A percentile compares a stretch with the other conserved stretches of the same genome.
phyloP scores from a whole-genome alignment of 1,139 yeast genomes.

The Candida sanyaensis region DNA sequence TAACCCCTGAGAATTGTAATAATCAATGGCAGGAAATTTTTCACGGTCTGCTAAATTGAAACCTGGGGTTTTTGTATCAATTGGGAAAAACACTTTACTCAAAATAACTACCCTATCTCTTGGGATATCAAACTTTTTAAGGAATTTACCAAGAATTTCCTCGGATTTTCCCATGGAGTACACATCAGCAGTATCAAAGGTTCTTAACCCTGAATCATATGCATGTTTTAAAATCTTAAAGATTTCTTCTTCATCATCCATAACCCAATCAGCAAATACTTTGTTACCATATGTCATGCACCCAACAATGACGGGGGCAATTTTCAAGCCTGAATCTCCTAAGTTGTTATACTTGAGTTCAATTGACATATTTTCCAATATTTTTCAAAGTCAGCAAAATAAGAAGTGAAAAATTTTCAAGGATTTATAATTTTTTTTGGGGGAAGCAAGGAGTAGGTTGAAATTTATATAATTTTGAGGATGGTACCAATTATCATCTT shows the following conservation, averaged over 20 bases:
- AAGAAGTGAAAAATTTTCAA: no score
- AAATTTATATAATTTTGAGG: no score
- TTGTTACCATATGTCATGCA: conserved; percentile 59
- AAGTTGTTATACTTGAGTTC: conserved; percentile 19
- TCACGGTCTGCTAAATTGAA: conserved; percentile 22
- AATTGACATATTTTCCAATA: conserved; percentile 5
- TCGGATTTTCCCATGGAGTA: conserved; percentile 29
- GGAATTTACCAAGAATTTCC: conserved; percentile 22
- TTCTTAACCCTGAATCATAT: conserved; percentile 51
- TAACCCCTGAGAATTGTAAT: conserved; percentile 18
- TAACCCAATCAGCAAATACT: conserved; percentile 49
- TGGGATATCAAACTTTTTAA: conserved; percentile 24
- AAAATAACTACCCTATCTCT: conserved; percentile 35
- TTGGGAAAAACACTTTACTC: conserved; percentile 39
- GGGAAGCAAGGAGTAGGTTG: no score
- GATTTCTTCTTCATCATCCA: conserved; percentile 30
- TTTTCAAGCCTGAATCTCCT: conserved; percentile 53
- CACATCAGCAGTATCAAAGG: conserved; percentile 34
- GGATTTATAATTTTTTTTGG: no score
- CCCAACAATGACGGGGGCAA: conserved; percentile 55
- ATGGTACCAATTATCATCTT: no score
- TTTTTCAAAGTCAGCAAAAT: no score
- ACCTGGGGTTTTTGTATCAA: conserved; percentile 13
- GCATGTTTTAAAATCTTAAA: conserved; percentile 46
- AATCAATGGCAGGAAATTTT: conserved; percentile 15